Base-by-base conservation (phyloP, 139 green algal species). In the Nannochloris sp. region DNA sequence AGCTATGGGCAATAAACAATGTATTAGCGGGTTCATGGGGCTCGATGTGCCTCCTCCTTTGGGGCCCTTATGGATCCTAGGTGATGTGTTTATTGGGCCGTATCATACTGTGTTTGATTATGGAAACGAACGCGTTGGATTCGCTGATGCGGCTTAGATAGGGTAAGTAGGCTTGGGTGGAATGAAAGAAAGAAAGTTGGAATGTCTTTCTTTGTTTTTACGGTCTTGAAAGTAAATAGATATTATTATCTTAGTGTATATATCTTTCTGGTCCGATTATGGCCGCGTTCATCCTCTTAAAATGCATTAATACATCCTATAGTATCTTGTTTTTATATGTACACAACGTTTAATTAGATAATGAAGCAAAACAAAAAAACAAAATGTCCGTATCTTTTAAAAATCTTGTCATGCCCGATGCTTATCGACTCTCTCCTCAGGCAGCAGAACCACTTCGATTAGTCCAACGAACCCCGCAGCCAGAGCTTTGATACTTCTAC, bases 31-130 rank as follows among this genome's bases (percentile, higher is more conserved):
- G 4, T 99, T 99, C 85, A 93, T 97, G 79, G 91, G 90, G 3
- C 68, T 99, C 24, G 92, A 98, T 57, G 57, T 98, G 4, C 89
- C 90, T 0, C 29, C 70, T 30, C 79, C 79, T 15, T 65, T 83
- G 25, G 92, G 92, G 6, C 92, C 89, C 7, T 82, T 97, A 36
- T 99, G 93, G 93, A 98, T 98, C 62, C 72, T 99, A 68, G 94
- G 93, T 0, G 92, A 97, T 62, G 80, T 96, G 31, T 97, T 98
- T 79, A 70, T 98, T 7, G 92, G 89, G 1, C 76, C 82, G 3
- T 99, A 97, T 76, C 89, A 99, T 84, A 95, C 90, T 6, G 83
- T 96, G 0, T 99, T 96, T 65, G 93, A 99, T 59, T 86, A 85
- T 33, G 93, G 89, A 54, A 84, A 90, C 33, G 66, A 77, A 51